Evolutionary conservation across 2,329 filamentous ascomycete genomes (phyloP).

Genomic region (Stylonectria norvegica): DNA sequence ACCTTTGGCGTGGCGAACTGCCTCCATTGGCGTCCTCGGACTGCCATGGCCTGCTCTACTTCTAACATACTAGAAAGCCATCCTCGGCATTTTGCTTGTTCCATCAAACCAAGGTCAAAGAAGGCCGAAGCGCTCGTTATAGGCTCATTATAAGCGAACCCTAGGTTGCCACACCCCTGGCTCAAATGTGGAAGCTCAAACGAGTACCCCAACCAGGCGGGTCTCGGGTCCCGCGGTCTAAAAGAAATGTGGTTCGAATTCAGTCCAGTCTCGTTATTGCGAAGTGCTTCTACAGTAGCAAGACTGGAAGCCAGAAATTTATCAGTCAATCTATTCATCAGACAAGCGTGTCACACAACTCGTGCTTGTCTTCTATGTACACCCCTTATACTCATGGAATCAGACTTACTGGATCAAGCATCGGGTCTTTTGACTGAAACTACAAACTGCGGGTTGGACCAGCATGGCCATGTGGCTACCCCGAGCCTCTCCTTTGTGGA

Average conservation of each 20-base stretch:
- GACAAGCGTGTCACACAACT: too few species aligned
- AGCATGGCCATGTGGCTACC: constrained; percentile 17
- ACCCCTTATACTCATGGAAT: too few species aligned
- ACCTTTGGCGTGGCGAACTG: not conserved
- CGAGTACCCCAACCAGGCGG: not conserved
- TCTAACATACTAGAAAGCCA: constrained; percentile 20
- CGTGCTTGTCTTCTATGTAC: too few species aligned
- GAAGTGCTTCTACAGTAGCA: too few species aligned
- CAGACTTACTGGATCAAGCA: too few species aligned
- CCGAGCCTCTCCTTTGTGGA: constrained; percentile 3
- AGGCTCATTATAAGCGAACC: not conserved
- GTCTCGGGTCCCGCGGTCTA: not conserved
- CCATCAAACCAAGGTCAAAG: constrained; percentile 18
- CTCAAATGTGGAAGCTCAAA: too few species aligned
- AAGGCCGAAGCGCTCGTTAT: constrained; percentile 14
- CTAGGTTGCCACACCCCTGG: too few species aligned
- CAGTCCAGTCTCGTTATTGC: too few species aligned
- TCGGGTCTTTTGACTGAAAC: constrained; percentile 6
- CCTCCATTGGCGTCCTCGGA: constrained; percentile 5
- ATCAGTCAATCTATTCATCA: too few species aligned
- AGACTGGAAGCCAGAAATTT: too few species aligned
- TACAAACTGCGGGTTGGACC: constrained; percentile 6
- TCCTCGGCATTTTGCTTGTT: constrained; percentile 32
- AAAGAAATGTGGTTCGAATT: not conserved
- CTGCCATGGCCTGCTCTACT: constrained; percentile 5